Evolutionary conservation across 306 rosid genomes (phyloP).

Genomic region (Acacia acuminata): DNA sequence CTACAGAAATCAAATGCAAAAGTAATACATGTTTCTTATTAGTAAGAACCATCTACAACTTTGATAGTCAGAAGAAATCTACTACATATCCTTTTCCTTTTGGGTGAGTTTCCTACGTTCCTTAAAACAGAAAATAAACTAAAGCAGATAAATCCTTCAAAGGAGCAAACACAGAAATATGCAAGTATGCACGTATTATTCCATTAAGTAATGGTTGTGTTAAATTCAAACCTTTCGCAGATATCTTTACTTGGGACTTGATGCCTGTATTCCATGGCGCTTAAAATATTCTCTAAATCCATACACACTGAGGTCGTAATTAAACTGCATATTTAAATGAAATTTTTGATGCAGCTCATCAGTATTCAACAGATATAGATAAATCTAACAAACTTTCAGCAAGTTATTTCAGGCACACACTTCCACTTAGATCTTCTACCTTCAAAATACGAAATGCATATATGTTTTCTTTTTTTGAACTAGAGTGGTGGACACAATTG

Average conservation of each 20-base stretch:
- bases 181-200: not conserved
- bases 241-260: slow-evolving; percentile 44
- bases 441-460: not conserved
- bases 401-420: not conserved
- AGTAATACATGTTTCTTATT: not conserved
- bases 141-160: not conserved
- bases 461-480: too few species aligned
- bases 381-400: not conserved
- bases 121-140: not conserved
- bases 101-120: not conserved
- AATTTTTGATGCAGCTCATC: not conserved
- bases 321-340: slow-evolving; percentile 58
- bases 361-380: not conserved
- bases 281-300: slow-evolving; percentile 96
- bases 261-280: slow-evolving; percentile 63
- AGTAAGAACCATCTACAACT: not conserved
- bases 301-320: slow-evolving; percentile 69
- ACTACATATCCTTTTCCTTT: not conserved
- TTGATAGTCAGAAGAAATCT: not conserved
- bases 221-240: slow-evolving; percentile 2
- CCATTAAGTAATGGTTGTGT: not conserved
- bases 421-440: not conserved
- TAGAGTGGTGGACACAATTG: too few species aligned
- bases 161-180: not conserved
- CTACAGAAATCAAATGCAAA: not conserved